Conservation (phyloP, 2,329 filamentous ascomycete genomes). For the Ophiostoma sp. region DNA sequence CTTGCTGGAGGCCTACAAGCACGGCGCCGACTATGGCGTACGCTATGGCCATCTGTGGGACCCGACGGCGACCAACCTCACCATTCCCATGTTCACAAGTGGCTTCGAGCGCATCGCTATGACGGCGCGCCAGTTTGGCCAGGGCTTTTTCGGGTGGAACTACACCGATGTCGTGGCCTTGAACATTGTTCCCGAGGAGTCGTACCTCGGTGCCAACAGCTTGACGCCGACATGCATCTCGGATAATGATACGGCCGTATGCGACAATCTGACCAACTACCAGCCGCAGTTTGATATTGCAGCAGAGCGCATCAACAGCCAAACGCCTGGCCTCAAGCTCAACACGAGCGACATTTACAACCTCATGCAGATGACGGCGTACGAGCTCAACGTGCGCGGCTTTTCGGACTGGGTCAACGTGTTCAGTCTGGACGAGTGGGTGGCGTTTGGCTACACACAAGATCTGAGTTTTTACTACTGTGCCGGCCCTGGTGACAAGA, state of each 20-base stretch:
- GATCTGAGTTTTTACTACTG: conserved; percentile 65
- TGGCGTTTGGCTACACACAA: conserved; percentile 61
- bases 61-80: conserved; percentile 18
- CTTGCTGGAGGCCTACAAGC: conserved; percentile 23
- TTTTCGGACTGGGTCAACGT: conserved; percentile 58
- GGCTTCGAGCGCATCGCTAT: conserved; percentile 59
- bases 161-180: conserved; percentile 53
- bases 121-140: conserved; percentile 56
- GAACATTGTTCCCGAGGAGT: conserved; percentile 35
- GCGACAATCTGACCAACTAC: conserved; percentile 22
- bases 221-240: conserved; percentile 53
- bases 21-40: conserved; percentile 24
- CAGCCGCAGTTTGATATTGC: conserved; percentile 21
- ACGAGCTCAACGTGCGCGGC: conserved; percentile 27
- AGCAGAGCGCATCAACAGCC: conserved; percentile 17
- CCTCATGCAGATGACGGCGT: conserved; percentile 24
- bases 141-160: conserved; percentile 55
- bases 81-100: conserved; percentile 25
- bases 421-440: conserved; percentile 56
- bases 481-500: conserved; percentile 46
- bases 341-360: conserved; percentile 23
- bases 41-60: conserved; percentile 26
- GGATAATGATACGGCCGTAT: conserved; percentile 36
- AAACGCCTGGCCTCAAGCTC: conserved; percentile 15
- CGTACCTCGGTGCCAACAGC: conserved; percentile 38